Evolutionary conservation across 345 rosid species (phyloP), one percentile per base, ranked within the genome.

Genomic region (Salix dunnii): DNA sequence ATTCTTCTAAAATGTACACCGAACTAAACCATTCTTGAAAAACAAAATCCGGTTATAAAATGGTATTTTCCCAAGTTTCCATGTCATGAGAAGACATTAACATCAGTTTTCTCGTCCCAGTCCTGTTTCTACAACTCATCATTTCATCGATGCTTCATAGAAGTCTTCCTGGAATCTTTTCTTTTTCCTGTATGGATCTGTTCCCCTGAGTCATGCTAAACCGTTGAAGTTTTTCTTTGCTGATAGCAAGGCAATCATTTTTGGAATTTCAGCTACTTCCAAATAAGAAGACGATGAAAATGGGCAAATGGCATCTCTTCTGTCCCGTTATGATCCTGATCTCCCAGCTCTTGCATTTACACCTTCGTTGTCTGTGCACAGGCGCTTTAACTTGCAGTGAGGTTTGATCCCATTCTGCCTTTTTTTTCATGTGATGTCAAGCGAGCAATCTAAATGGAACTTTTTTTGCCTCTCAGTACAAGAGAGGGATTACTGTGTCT

Each of bases 271-370:
- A 93, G 99, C 98, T 8, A 91, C 92, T 5, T 11, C 43, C 89
- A 93, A 96, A 78, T 87, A 92, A 58, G 94, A 77, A 81, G 98
- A 89, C 74, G 99, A 93, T 36, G 97, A 82, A 77, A 86, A 83
- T 3, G 97, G 99, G 64, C 95, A 96, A 86, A 93, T 96, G 98
- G 97, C 99, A 28, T 90, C 94, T 68, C 87, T 96, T 40, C 82
- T 93, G 67, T 96, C 98, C 4, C 85, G 94, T 21, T 96, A 94
- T 82, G 90, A 92, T 46, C 99, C 99, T 17, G 99, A 93, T 84
- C 91, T 98, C 75, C 99, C 99, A 16, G 91, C 93, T 81, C 92
- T 96, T 72, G 98, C 98, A 33, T 96, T 96, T 81, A 91, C 99
- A 30, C 84, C 84, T 66, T 82, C 91, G 7, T 83, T 97, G 48